Percentiles rank a stretch among this genome's conserved stretches.
Conservation (phyloP, 1,139 yeast species). For the Kurtzmaniella quercitrusa region DNA sequence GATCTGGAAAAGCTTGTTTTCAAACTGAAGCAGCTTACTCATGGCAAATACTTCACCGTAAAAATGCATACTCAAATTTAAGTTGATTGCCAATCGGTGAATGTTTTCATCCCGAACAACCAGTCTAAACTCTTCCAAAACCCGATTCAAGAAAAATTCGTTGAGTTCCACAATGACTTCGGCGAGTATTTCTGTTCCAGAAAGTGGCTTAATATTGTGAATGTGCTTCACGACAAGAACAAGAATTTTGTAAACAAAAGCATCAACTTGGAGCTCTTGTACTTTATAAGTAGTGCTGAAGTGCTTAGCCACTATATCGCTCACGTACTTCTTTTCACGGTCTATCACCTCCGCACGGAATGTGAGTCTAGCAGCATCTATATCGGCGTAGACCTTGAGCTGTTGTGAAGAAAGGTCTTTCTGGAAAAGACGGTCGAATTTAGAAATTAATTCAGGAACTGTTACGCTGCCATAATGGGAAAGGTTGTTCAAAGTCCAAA, state of each 20-base stretch:
- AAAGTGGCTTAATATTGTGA: slow-evolving; percentile 40
- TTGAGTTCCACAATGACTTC: slow-evolving; percentile 40
- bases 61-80: slow-evolving; percentile 37
- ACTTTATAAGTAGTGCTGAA: slow-evolving; percentile 17
- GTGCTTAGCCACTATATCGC: slow-evolving; percentile 24
- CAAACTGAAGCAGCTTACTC: slow-evolving; percentile 31
- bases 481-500: slow-evolving; percentile 45
- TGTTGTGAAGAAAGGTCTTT: slow-evolving; percentile 37
- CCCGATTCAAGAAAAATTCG: slow-evolving; percentile 29
- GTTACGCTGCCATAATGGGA: slow-evolving; percentile 32
- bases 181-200: slow-evolving; percentile 34
- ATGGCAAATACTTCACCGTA: slow-evolving; percentile 40
- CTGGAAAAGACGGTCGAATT: slow-evolving; percentile 34
- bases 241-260: slow-evolving; percentile 37
- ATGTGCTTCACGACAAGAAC: slow-evolving; percentile 42
- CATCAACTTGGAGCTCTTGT: slow-evolving; percentile 28
- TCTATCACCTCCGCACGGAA: slow-evolving; percentile 41
- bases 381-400: slow-evolving; percentile 39
- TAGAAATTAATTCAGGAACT: slow-evolving; percentile 31
- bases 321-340: slow-evolving; percentile 36
- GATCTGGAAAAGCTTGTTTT: slow-evolving; percentile 36
- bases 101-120: slow-evolving; percentile 17
- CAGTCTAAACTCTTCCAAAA: slow-evolving; percentile 29
- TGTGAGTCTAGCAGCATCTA: slow-evolving; percentile 40
- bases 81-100: slow-evolving; percentile 17